Evolutionary conservation across 2,329 filamentous ascomycete genomes (phyloP).

Genomic region (Fusarium concolor): DNA sequence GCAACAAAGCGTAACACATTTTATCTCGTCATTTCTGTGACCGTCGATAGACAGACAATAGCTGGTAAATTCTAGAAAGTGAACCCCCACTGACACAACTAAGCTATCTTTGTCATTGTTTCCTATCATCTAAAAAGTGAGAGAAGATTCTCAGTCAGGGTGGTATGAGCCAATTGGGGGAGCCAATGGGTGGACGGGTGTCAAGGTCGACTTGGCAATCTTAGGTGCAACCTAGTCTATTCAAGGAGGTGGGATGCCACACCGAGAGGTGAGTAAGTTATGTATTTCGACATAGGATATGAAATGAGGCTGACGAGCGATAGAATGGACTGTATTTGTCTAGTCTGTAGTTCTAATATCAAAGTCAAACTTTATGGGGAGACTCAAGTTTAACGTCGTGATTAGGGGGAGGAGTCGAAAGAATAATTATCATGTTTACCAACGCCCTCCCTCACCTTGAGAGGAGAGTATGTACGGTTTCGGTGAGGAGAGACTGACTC

Average conservation of each 20-base stretch:
- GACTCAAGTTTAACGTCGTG: background rate
- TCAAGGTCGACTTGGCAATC: conserved; percentile 41
- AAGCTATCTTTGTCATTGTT: conserved; percentile 36
- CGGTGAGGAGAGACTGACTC: conserved; percentile 37
- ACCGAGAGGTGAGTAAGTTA: conserved; percentile 22
- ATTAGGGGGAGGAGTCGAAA: background rate
- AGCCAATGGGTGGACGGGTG: conserved; percentile 24
- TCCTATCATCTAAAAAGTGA: conserved; percentile 33
- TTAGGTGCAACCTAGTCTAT: conserved; percentile 23
- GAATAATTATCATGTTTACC: background rate
- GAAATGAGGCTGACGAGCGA: background rate
- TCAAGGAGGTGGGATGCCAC: conserved; percentile 34
- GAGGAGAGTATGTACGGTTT: conserved; percentile 28
- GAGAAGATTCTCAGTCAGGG: conserved; percentile 19
- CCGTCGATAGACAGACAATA: background rate
- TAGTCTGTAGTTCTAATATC: background rate
- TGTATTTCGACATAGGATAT: background rate
- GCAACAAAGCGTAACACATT: conserved; percentile 15
- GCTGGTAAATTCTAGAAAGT: background rate
- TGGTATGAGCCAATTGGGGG: conserved; percentile 34
- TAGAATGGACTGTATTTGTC: background rate
- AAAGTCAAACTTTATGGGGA: background rate
- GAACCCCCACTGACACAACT: conserved; percentile 30
- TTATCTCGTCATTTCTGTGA: conserved; percentile 23
- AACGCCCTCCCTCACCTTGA: conserved; percentile 1